Percentiles rank a stretch among this genome's conserved stretches.
These are phyloP conservation scores for Scorias spongiosa DNA, from an alignment of 2,329 filamentous ascomycete genomes.

Conservation along the genomic window DNA sequence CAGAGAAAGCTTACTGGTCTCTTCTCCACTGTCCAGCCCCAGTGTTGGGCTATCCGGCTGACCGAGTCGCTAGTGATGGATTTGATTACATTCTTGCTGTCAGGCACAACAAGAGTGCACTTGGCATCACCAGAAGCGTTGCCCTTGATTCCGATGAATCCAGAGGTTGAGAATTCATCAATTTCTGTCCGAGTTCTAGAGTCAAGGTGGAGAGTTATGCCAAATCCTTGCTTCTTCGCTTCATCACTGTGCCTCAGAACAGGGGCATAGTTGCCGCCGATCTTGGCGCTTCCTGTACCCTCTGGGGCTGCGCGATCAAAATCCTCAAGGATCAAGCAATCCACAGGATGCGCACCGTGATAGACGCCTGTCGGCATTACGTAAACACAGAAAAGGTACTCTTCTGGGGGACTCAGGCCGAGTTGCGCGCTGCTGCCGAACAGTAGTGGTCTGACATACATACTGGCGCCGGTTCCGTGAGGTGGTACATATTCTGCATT, in stretches of 20 bases:
- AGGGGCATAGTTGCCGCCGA: constrained; percentile 91
- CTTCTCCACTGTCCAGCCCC: constrained; percentile 74
- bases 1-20: constrained; percentile 38
- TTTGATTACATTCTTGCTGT: constrained; percentile 75
- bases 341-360: constrained; percentile 78
- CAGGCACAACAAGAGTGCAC: constrained; percentile 63
- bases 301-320: constrained; percentile 90
- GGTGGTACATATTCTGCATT: constrained; percentile 89
- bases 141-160: constrained; percentile 68
- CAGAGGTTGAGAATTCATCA: constrained; percentile 91
- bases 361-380: constrained; percentile 89
- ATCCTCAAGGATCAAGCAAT: constrained; percentile 73
- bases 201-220: constrained; percentile 91
- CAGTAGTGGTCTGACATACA: constrained; percentile 82
- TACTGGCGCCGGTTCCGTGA: constrained; percentile 70
- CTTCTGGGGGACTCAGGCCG: constrained; percentile 71
- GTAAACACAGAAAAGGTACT: constrained; percentile 83
- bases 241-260: constrained; percentile 77
- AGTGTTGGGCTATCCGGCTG: constrained; percentile 56
- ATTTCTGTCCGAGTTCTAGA: constrained; percentile 70
- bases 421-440: constrained; percentile 82
- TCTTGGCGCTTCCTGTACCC: constrained; percentile 80
- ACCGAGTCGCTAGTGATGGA: constrained; percentile 72
- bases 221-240: constrained; percentile 63
- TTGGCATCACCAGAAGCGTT: constrained; percentile 35